Conservation (phyloP, 331 rosid genomes). For the Saraca asoca region DNA sequence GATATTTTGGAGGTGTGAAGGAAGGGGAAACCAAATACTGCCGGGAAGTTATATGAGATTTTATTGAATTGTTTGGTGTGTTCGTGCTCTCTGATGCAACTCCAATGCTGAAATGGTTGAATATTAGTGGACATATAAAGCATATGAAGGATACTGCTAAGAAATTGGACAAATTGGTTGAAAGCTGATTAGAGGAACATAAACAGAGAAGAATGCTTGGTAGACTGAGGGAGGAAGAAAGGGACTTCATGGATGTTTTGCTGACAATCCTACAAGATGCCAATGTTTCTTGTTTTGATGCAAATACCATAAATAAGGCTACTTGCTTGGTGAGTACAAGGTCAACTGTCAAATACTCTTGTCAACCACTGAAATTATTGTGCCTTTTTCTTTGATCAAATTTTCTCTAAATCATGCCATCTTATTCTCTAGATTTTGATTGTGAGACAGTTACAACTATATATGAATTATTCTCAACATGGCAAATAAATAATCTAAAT, state of each 20-base stretch:
- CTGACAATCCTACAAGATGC: conserved; percentile 23
- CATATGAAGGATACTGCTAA: conserved; percentile 35
- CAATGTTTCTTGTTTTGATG: conserved; percentile 35
- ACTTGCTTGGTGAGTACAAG: conserved; percentile 46
- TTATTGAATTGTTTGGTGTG: conserved; percentile 21
- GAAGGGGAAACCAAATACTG: conserved; percentile 20
- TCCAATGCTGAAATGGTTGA: conserved; percentile 34
- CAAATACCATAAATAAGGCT: conserved; percentile 47
- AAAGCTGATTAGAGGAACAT: conserved; percentile 39
- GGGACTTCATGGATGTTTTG: conserved; percentile 19
- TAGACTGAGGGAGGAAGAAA: conserved; percentile 28
- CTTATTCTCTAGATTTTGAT: too few relatives aligned
- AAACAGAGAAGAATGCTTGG: conserved; percentile 16
- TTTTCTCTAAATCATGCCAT: too few relatives aligned
- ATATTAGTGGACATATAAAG: conserved; percentile 23
- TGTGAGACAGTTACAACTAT: too few relatives aligned
- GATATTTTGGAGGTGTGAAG: conserved; percentile 16
- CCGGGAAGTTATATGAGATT: conserved; percentile 26
- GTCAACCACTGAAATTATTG: too few relatives aligned
- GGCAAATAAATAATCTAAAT: too few relatives aligned
- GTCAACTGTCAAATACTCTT: too few relatives aligned
- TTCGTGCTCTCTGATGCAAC: conserved; percentile 32
- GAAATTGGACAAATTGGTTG: conserved; percentile 19
- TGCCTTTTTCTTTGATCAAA: too few relatives aligned
- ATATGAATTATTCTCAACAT: too few relatives aligned